Percentiles rank a stretch among this genome's conserved stretches.
These are phyloP conservation scores for Umbelopsis sp. DNA, from an alignment of 192 early-diverging fungal genomes.

Conservation along the genomic window DNA sequence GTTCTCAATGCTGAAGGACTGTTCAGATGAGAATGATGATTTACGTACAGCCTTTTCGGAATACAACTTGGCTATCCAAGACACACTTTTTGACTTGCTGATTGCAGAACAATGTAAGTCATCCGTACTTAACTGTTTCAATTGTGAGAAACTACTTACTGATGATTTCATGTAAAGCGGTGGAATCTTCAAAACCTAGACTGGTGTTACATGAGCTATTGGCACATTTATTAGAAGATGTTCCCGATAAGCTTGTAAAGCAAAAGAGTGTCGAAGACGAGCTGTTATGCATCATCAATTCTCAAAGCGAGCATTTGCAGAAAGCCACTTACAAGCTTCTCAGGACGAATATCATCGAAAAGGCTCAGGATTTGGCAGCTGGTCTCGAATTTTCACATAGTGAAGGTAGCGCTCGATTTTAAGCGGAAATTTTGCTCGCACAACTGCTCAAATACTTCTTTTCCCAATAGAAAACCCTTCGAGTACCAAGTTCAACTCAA, in stretches of 20 bases:
- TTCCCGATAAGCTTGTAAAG: slow-evolving; percentile 24
- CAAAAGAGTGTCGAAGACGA: slow-evolving; percentile 6
- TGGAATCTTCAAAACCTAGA: slow-evolving; percentile 12
- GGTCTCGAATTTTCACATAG: slow-evolving; percentile 39
- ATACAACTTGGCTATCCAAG: slow-evolving; percentile 10
- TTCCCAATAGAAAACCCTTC: neutral
- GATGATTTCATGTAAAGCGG: neutral
- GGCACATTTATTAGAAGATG: slow-evolving; percentile 19
- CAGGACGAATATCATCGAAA: slow-evolving; percentile 23
- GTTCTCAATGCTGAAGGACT: slow-evolving; percentile 3
- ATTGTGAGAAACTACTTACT: neutral
- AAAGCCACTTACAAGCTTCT: slow-evolving; percentile 41
- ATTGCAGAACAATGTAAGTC: slow-evolving; percentile 14
- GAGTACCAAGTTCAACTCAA: neutral
- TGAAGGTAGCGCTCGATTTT: slow-evolving; percentile 15
- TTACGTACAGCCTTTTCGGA: neutral
- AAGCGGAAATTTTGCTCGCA: neutral
- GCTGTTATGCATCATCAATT: slow-evolving; percentile 15
- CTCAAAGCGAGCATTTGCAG: slow-evolving; percentile 44
- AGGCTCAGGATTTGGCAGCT: slow-evolving; percentile 36
- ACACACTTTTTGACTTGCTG: neutral
- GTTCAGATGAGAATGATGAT: slow-evolving; percentile 20
- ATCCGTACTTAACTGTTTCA: neutral
- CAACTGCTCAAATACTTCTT: neutral
- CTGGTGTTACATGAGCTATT: slow-evolving; percentile 29